phyloP scores from a whole-genome alignment of 371 early-diverging fungal species.

The Sporodiniella umbellata region DNA sequence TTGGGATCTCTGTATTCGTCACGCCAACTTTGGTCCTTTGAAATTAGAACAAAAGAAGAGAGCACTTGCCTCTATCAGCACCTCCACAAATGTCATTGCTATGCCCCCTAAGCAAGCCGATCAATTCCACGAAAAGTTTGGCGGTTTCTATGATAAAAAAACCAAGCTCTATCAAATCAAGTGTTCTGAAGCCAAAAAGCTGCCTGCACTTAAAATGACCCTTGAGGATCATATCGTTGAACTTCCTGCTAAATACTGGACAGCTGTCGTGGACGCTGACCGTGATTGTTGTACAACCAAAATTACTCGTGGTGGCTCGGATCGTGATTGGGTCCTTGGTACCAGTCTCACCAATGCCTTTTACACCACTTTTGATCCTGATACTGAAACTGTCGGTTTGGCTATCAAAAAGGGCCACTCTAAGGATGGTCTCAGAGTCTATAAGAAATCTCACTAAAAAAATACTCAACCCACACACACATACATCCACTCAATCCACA shows the following conservation, averaged over 20 bases:
- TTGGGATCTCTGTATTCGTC: constrained; percentile 43
- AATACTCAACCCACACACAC: not conserved
- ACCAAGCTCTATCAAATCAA: constrained; percentile 34
- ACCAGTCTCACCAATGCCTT: constrained; percentile 40
- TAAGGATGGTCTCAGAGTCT: constrained; percentile 32
- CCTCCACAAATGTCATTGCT: constrained; percentile 30
- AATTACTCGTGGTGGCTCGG: constrained; percentile 33
- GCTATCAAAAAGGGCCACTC: constrained; percentile 37
- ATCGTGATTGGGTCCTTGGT: constrained; percentile 45
- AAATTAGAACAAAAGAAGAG: constrained; percentile 26
- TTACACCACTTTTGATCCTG: constrained; percentile 42
- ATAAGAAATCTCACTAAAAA: constrained; percentile 28
- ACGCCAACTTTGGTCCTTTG: constrained; percentile 32
- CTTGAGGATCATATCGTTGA: constrained; percentile 38
- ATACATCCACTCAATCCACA: not conserved
- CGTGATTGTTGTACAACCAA: constrained; percentile 39
- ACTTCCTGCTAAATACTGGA: constrained; percentile 40
- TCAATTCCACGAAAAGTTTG: constrained; percentile 35
- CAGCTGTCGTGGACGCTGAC: constrained; percentile 25
- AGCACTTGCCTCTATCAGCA: constrained; percentile 38
- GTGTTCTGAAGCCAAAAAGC: constrained; percentile 29
- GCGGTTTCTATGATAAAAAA: constrained; percentile 19
- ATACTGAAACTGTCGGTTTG: constrained; percentile 33
- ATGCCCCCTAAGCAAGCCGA: constrained; percentile 46
- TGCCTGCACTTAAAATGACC: constrained; percentile 36